Evolutionary conservation across 495 filamentous ascomycete species (phyloP).

Genomic region (Astrothelium macrocarpum): DNA sequence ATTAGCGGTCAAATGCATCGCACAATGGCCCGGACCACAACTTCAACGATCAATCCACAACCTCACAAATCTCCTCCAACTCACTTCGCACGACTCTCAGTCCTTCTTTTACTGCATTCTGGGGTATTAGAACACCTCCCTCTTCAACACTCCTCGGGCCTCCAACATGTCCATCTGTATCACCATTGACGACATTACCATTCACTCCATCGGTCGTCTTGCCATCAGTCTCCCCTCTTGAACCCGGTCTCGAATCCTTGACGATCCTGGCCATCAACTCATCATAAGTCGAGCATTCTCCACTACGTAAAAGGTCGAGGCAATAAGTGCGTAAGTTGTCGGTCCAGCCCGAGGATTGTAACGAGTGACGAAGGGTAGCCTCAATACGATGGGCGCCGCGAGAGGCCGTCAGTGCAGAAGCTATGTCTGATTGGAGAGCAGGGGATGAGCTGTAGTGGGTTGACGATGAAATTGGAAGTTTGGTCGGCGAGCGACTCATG

Average conservation of each 20-base stretch:
- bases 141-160: conserved; percentile 12
- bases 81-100: conserved; percentile 21
- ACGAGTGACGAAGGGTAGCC: conserved; percentile 19
- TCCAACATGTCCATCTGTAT: conserved; percentile 2
- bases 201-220: conserved; percentile 7
- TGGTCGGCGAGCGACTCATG: background rate
- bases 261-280: conserved; percentile 22
- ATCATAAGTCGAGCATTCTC: conserved; percentile 23
- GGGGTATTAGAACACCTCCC: conserved; percentile 20
- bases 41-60: conserved; percentile 5
- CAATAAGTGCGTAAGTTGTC: conserved; percentile 21
- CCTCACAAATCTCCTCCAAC: conserved; percentile 26
- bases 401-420: background rate
- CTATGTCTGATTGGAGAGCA: background rate
- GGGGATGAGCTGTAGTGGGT: background rate
- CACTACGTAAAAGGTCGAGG: conserved; percentile 24
- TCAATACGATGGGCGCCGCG: conserved; percentile 22
- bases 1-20: background rate
- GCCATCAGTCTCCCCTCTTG: background rate
- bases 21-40: background rate
- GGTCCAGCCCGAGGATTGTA: conserved; percentile 22
- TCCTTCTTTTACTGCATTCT: conserved; percentile 21
- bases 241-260: conserved; percentile 12
- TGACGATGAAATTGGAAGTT: background rate
- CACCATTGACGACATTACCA: conserved; percentile 12